phyloP scores from a whole-genome alignment of 2,329 filamentous ascomycete species.

The Orbilia ellipsospora region DNA sequence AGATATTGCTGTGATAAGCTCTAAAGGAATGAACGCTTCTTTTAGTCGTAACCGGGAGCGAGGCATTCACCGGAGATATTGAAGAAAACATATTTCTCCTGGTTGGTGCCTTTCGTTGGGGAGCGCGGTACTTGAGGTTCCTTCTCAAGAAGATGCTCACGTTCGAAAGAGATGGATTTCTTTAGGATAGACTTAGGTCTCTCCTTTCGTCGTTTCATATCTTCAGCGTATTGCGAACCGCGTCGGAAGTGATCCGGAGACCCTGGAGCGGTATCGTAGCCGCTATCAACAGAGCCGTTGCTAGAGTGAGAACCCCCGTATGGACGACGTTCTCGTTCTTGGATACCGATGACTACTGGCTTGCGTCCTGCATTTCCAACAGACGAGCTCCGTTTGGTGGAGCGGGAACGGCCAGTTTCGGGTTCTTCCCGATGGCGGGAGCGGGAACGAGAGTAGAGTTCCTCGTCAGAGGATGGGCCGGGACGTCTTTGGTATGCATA shows the following conservation, averaged over 20 bases:
- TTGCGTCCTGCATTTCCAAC: constrained; percentile 53
- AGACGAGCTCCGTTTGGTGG: constrained; percentile 50
- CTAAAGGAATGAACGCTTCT: constrained; percentile 22
- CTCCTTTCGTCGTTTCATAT: constrained; percentile 54
- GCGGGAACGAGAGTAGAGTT: constrained; percentile 52
- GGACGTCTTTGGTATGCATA: constrained; percentile 46
- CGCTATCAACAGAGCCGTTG: constrained; percentile 51
- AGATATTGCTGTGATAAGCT: constrained; percentile 45
- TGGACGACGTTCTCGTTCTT: constrained; percentile 53
- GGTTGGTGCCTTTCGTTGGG: constrained; percentile 48
- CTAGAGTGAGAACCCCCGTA: constrained; percentile 50
- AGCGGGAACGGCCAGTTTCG: constrained; percentile 43
- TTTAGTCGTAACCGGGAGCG: constrained; percentile 54
- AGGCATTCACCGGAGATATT: constrained; percentile 52
- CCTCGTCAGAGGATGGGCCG: constrained; percentile 53
- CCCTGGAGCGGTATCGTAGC: constrained; percentile 49
- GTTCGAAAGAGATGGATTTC: constrained; percentile 50
- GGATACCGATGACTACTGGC: constrained; percentile 49
- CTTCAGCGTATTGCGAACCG: constrained; percentile 51
- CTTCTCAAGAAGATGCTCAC: constrained; percentile 50
- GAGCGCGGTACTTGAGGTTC: constrained; percentile 49
- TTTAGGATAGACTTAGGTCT: constrained; percentile 54
- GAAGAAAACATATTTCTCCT: constrained; percentile 54
- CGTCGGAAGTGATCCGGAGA: constrained; percentile 48
- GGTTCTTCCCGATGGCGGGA: constrained; percentile 46